Evolutionary conservation across 2,329 filamentous ascomycete species (phyloP).

Genomic region (Pyrenochaeta sp.): DNA sequence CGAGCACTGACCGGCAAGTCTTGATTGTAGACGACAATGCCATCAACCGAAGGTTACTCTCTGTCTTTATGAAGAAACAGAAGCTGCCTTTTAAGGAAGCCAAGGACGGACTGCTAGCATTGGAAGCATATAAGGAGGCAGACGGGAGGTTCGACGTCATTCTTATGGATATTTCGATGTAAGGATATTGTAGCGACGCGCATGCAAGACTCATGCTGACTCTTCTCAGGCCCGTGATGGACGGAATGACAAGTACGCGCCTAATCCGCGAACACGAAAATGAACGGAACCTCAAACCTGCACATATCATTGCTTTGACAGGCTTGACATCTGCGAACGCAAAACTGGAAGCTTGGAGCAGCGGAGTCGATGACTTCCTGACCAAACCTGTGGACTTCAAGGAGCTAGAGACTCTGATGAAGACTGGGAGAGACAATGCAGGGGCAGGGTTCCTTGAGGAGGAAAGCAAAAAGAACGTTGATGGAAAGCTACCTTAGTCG

Average conservation of each 20-base stretch:
- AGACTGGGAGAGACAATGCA: slow-evolving; percentile 9
- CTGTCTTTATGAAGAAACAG: slow-evolving; percentile 33
- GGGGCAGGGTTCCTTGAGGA: slow-evolving; percentile 12
- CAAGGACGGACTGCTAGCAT: slow-evolving; percentile 35
- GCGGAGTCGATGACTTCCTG: slow-evolving; percentile 33
- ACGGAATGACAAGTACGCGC: slow-evolving; percentile 38
- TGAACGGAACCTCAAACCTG: not conserved
- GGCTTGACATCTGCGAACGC: slow-evolving; percentile 27
- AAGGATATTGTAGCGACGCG: not conserved
- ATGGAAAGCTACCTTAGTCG: not conserved
- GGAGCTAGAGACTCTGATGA: slow-evolving; percentile 20
- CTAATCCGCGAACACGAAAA: slow-evolving; percentile 35
- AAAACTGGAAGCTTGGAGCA: slow-evolving; percentile 29
- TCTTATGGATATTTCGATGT: slow-evolving; percentile 45
- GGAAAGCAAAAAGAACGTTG: not conserved
- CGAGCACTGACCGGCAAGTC: slow-evolving; percentile 11
- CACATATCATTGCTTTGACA: slow-evolving; percentile 28
- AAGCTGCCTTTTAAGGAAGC: slow-evolving; percentile 29
- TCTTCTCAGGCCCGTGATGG: slow-evolving; percentile 31
- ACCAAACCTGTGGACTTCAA: slow-evolving; percentile 36
- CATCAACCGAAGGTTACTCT: slow-evolving; percentile 43
- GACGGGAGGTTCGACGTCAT: slow-evolving; percentile 25
- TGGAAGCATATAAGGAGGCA: slow-evolving; percentile 27
- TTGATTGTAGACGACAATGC: slow-evolving; percentile 49
- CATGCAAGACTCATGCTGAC: not conserved